Conservation (phyloP, 2,329 filamentous ascomycete species). For the Aspergillus fructus region DNA sequence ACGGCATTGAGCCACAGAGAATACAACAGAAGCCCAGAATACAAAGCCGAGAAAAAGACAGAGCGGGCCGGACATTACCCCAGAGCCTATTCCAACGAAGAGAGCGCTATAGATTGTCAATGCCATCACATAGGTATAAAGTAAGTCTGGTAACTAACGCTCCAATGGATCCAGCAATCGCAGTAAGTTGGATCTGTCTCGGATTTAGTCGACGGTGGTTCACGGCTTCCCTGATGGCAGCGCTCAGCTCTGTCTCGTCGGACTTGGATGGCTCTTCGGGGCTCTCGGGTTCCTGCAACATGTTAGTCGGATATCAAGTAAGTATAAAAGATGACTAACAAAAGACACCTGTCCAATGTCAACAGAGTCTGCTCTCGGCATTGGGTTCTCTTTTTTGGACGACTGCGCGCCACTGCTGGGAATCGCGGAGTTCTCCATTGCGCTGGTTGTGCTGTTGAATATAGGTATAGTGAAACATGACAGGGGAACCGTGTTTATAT, state of each 20-base stretch:
- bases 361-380: not conserved
- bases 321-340: not conserved
- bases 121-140: not conserved
- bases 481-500: not conserved
- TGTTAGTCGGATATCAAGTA: not conserved
- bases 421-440: not conserved
- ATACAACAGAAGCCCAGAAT: constrained; percentile 7
- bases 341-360: not conserved
- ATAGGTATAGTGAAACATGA: not conserved
- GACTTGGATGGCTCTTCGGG: not conserved
- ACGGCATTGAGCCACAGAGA: constrained; percentile 2
- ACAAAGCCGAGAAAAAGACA: not conserved
- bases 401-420: not conserved
- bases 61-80: constrained; percentile 3
- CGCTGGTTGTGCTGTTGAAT: not conserved
- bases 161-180: constrained; percentile 1
- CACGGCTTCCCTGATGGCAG: not conserved
- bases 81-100: constrained; percentile 3
- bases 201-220: constrained; percentile 1
- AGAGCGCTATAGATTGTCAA: not conserved
- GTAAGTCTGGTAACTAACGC: not conserved
- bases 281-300: not conserved
- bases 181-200: constrained; percentile 4
- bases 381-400: not conserved
- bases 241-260: not conserved